Conservation (phyloP, 2,329 filamentous ascomycete species). For the Botryotinia globosa region DNA sequence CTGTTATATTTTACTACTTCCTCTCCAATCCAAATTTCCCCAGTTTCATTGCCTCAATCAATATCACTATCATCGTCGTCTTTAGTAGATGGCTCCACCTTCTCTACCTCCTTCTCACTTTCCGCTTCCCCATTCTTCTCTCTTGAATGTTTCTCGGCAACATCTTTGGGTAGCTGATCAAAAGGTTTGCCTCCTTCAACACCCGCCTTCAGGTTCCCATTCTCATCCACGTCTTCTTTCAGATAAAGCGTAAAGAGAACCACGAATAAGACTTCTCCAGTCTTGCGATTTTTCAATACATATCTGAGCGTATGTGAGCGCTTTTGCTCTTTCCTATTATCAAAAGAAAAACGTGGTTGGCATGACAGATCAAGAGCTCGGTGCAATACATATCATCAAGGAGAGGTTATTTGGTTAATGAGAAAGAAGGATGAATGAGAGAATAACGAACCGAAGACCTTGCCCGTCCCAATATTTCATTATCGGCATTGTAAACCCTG, state of each 20-base stretch:
- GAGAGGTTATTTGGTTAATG: background rate
- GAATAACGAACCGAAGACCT: slow-evolving; percentile 60
- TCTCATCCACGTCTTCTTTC: slow-evolving; percentile 61
- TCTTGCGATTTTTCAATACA: slow-evolving; percentile 77
- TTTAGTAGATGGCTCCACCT: slow-evolving; percentile 20
- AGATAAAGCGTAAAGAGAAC: slow-evolving; percentile 76
- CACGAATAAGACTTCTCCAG: slow-evolving; percentile 73
- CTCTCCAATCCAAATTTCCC: background rate
- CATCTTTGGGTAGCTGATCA: slow-evolving; percentile 21
- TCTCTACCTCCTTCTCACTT: slow-evolving; percentile 21
- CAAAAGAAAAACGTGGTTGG: slow-evolving; percentile 27
- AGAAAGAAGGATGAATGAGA: background rate
- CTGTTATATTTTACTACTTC: background rate
- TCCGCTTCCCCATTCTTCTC: slow-evolving; percentile 23
- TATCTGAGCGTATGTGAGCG: slow-evolving; percentile 88
- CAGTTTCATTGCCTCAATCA: background rate
- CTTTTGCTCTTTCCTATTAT: slow-evolving; percentile 34
- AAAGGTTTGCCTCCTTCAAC: slow-evolving; percentile 36
- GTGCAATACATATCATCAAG: background rate
- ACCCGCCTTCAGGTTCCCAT: slow-evolving; percentile 51
- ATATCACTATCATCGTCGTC: slow-evolving; percentile 7
- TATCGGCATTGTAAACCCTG: slow-evolving; percentile 70
- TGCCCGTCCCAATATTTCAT: slow-evolving; percentile 81
- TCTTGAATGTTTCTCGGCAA: slow-evolving; percentile 24
- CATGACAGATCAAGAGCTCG: slow-evolving; percentile 10